A percentile compares a stretch with the other conserved stretches of the same genome.
phyloP scores from a whole-genome alignment of 225 moss, liverwort and hornwort species.

The Sphagnum tenellum region DNA sequence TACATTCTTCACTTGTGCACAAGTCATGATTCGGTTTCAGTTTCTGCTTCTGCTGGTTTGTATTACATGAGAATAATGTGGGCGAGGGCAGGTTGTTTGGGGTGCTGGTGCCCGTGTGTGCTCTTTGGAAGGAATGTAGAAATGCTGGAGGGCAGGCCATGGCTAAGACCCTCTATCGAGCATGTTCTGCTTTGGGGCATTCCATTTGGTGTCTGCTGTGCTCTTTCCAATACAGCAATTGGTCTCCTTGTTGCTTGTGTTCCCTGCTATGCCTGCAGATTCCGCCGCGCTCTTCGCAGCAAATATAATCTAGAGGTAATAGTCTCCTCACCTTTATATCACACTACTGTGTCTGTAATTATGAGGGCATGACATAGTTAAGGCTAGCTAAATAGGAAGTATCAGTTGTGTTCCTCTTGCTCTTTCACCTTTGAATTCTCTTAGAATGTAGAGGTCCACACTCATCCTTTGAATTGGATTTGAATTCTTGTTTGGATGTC shows the following conservation, averaged over 20 bases:
- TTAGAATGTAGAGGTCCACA: neutral
- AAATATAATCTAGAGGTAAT: constrained; percentile 42
- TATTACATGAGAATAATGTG: neutral
- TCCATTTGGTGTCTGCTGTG: constrained; percentile 24
- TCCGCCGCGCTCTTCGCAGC: constrained; percentile 29
- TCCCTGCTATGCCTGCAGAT: constrained; percentile 46
- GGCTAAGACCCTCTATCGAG: constrained; percentile 36
- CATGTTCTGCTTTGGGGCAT: constrained; percentile 43
- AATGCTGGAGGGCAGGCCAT: constrained; percentile 37
- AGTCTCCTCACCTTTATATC: neutral
- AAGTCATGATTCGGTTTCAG: neutral
- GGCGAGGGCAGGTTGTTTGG: constrained; percentile 42
- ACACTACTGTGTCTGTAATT: too few species aligned
- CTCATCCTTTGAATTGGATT: too few species aligned
- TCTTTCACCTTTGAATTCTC: neutral
- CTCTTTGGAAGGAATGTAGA: constrained; percentile 51
- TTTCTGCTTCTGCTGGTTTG: too few species aligned
- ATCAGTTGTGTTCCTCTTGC: neutral
- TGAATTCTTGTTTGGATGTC: too few species aligned
- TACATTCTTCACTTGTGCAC: neutral
- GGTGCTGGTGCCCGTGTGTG: constrained; percentile 52
- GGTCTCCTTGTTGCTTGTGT: constrained; percentile 43
- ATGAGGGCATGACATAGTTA: too few species aligned
- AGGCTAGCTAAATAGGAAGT: too few species aligned
- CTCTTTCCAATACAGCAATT: constrained; percentile 13